Base-by-base conservation (phyloP, 2,329 filamentous ascomycete genomes). In the Penicillium sp. region DNA sequence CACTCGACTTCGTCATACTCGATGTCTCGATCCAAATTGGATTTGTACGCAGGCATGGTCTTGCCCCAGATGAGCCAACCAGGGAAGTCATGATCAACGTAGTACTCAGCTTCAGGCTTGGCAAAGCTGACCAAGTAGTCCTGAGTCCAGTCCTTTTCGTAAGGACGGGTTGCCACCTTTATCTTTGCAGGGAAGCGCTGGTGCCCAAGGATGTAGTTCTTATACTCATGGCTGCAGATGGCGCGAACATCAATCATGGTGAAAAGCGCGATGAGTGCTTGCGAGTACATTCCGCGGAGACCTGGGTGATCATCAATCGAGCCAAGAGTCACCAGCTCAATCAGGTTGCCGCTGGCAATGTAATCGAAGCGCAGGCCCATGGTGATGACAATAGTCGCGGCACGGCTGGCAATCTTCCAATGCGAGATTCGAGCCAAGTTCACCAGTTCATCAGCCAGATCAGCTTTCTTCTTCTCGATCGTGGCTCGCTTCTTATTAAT, bases 31-130 rank as follows among this genome's bases (percentile, higher is more conserved):
- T 78, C 80, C 27, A 92, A 86, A 52, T 90, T 88, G 3, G 89
- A 86, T 59, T 87, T 86, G 72, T 88, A 92, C 0, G 89, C 95
- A 14, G 87, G 88, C 80, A 98, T 93, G 31, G 83, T 86, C 74
- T 95, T 91, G 52, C 89, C 90, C 95, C 95, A 99, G 0, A 96
- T 92, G 19, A 99, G 83, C 96, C 96, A 99, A 31, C 95, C 95
- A 4, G 93, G 92, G 71, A 96, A 90, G 71, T 98, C 93, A 54
- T 87, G 85, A 70, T 99, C 95, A 46, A 98, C 87, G 72, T 93
- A 96, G 73, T 96, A 96, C 62, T 96, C 88, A 0, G 91, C 88
- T 31, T 87, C 88, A 6, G 89, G 87, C 48, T 89, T 83, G 10
- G 88, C 87, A 72, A 99, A 99, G 23, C 85, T 83, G 1, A 86